Conservation (phyloP, 225 moss, liverwort and hornwort species). For the Sphagnum tenellum region DNA sequence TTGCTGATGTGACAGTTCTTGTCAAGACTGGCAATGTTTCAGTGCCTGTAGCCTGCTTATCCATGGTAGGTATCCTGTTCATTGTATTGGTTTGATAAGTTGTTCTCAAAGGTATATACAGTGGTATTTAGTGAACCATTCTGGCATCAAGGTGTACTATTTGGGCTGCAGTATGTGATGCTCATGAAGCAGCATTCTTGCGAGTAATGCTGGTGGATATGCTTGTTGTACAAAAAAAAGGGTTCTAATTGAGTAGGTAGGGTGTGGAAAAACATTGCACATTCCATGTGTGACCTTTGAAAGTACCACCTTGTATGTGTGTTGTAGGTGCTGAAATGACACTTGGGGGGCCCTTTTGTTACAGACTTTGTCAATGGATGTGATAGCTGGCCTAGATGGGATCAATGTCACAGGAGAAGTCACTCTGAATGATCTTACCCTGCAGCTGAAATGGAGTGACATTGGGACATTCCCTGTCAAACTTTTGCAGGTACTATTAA, state of each 20-base stretch:
- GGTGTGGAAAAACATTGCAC: background rate
- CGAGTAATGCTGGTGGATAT: background rate
- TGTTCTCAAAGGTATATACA: no score
- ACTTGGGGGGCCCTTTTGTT: conserved; percentile 2
- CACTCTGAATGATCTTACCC: conserved; percentile 52
- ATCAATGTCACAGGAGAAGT: conserved; percentile 74
- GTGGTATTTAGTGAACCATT: background rate
- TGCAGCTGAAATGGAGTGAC: conserved; percentile 82
- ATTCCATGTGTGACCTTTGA: background rate
- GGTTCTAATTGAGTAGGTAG: no score
- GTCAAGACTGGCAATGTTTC: conserved; percentile 33
- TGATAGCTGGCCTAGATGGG: conserved; percentile 43
- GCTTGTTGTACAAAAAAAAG: background rate
- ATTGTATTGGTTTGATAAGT: no score
- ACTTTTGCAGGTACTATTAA: background rate
- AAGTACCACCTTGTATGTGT: background rate
- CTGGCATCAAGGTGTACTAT: no score
- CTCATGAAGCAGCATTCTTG: no score
- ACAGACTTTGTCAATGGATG: conserved; percentile 83
- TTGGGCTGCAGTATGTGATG: no score
- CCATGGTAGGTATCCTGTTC: no score
- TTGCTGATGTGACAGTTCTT: conserved; percentile 64
- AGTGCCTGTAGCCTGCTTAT: conserved; percentile 3
- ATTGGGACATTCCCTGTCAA: conserved; percentile 70
- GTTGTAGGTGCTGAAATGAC: background rate